Percentiles rank a stretch among this genome's conserved stretches.
These are phyloP conservation scores for Ogataea trehalophila DNA, from an alignment of 805 yeast species.

Conservation along the genomic window DNA sequence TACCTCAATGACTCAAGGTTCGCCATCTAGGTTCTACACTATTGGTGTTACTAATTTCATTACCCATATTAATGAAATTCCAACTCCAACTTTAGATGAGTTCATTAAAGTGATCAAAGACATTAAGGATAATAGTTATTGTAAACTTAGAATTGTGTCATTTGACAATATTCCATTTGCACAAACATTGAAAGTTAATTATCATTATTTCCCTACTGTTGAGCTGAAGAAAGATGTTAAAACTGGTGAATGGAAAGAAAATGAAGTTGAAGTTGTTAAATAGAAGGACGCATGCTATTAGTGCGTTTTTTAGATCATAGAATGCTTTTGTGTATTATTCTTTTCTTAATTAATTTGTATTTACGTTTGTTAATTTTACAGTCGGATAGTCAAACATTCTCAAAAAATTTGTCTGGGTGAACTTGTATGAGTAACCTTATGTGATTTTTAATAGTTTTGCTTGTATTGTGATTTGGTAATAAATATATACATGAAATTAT, in stretches of 20 bases:
- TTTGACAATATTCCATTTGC: constrained; percentile 88
- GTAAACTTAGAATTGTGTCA: constrained; percentile 74
- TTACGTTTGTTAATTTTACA: no score
- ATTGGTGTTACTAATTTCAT: constrained; percentile 77
- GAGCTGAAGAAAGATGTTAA: constrained; percentile 48
- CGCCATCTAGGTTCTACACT: constrained; percentile 82
- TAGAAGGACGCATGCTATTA: constrained; percentile 2
- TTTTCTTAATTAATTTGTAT: no score
- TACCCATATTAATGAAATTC: constrained; percentile 78
- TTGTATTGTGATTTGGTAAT: no score
- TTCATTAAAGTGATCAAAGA: constrained; percentile 62
- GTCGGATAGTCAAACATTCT: no score
- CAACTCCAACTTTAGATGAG: constrained; percentile 64
- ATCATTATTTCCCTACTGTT: constrained; percentile 80
- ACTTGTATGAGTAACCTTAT: no score
- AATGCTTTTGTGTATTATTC: background rate
- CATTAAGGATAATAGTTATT: constrained; percentile 76
- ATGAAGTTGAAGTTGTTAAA: constrained; percentile 39
- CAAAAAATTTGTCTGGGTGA: no score
- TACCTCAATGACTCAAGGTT: constrained; percentile 68
- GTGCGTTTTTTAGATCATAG: background rate
- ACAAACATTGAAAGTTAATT: constrained; percentile 76
- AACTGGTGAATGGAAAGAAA: constrained; percentile 50
- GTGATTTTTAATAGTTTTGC: no score
- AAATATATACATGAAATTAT: no score